Evolutionary conservation across 495 filamentous ascomycete species (phyloP), one percentile per base, ranked within the genome.

Genomic region (Aspergillus coremiiformis): DNA sequence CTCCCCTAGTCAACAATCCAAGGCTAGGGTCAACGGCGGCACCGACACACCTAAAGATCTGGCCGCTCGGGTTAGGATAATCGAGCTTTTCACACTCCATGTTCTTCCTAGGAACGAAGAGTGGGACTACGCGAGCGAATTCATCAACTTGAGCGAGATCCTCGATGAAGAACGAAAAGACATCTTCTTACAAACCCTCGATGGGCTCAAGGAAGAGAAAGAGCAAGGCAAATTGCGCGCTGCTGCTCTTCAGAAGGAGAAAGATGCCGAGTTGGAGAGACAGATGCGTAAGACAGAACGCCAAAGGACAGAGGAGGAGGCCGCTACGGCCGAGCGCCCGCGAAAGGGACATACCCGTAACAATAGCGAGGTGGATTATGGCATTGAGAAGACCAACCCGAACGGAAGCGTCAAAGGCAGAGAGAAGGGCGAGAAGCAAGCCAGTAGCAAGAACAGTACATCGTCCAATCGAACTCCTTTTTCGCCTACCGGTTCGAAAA

Each of bases 131-230:
- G 89, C 93, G 0, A 76, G 79, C 22, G 86, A 93, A 57, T 97
- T 97, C 70, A 91, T 97, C 51, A 83, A 75, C 51, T 75, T 89
- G 53, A 89, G 80, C 61, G 80, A 90, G 32, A 79, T 93, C 20
- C 80, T 98, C 0, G 93, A 96, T 64, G 92, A 97, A 50, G 93
- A 97, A 64, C 80, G 87, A 29, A 84, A 87, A 64, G 93, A 96
- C 44, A 82, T 83, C 1, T 94, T 94, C 65, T 62, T 92, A 3
- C 85, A 89, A 57, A 87, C 79, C 21, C 63, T 84, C 21, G 75
- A 82, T 29, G 66, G 64, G 1, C 60, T 85, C 29, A 77, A 77
- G 52, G 78, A 81, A 56, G 85, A 91, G 65, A 86, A 81, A 58
- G 76, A 92, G 37, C 79, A 82, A 42, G 84, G 88, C n/a, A 84